phyloP scores from a whole-genome alignment of 202 grass and related monocot genomes.

The Thinopyrum obtusiflorum region DNA sequence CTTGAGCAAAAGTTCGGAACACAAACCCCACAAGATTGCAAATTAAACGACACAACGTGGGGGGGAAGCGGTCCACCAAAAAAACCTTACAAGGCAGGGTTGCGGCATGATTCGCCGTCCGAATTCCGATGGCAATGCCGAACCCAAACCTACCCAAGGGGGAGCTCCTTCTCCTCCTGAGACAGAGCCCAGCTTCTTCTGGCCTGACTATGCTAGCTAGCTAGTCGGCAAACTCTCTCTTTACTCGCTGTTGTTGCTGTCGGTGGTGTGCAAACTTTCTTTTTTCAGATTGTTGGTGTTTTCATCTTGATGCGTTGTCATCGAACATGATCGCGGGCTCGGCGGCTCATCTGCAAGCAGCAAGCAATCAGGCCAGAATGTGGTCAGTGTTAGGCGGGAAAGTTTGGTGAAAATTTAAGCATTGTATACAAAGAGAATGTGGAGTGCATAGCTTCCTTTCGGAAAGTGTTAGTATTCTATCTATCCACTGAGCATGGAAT shows the following conservation, averaged over 20 bases:
- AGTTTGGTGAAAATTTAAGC: neutral
- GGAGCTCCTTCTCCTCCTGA: conserved; percentile 40
- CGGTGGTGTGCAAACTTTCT: neutral
- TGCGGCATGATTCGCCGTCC: conserved; percentile 46
- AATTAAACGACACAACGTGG: conserved; percentile 29
- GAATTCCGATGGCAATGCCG: conserved; percentile 34
- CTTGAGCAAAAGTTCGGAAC: conserved; percentile 36
- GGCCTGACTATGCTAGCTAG: conserved; percentile 32
- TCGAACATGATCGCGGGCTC: neutral
- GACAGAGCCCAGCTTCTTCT: conserved; percentile 24
- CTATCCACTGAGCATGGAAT: conserved; percentile 7
- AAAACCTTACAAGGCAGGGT: conserved; percentile 65
- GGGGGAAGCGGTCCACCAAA: conserved; percentile 54
- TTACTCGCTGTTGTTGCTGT: neutral
- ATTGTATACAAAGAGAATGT: neutral
- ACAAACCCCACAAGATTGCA: conserved; percentile 29
- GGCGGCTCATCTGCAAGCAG: conserved; percentile 19
- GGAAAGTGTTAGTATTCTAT: conserved; percentile 16
- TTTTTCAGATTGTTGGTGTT: conserved; percentile 11
- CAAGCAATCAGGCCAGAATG: conserved; percentile 12
- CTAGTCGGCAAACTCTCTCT: neutral
- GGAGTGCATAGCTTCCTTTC: conserved; percentile 28
- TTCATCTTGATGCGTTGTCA: conserved; percentile 7
- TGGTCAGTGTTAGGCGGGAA: conserved; percentile 25
- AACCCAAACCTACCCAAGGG: neutral